phyloP scores from a whole-genome alignment of 2,329 filamentous ascomycete genomes.

The Epichloe baconii region DNA sequence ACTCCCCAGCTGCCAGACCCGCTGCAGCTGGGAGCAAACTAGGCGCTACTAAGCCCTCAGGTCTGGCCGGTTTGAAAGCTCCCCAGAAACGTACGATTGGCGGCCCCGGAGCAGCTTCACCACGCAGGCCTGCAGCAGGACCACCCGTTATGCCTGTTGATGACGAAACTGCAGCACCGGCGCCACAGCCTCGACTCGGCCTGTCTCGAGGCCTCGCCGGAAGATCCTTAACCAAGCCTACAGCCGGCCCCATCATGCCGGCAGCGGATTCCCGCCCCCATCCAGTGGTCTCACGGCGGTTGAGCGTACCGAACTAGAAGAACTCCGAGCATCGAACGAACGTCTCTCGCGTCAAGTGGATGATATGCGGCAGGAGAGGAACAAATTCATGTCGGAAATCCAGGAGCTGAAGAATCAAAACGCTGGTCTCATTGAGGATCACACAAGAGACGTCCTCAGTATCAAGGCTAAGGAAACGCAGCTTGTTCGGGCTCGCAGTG shows the following conservation, averaged over 20 bases:
- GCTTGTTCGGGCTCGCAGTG: conserved; percentile 77
- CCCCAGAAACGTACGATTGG: conserved; percentile 42
- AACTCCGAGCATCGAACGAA: conserved; percentile 74
- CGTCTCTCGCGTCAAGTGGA: conserved; percentile 61
- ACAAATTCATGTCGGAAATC: conserved; percentile 72
- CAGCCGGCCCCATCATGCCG: conserved; percentile 34
- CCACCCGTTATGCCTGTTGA: conserved; percentile 38
- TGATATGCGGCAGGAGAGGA: conserved; percentile 69
- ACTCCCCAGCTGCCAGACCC: conserved; percentile 43
- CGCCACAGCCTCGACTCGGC: conserved; percentile 48
- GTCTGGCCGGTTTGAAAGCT: conserved; percentile 44
- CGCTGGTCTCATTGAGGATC: conserved; percentile 90
- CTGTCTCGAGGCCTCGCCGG: conserved; percentile 71
- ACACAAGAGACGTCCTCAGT: conserved; percentile 85
- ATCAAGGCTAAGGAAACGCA: conserved; percentile 99
- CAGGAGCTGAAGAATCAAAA: conserved; percentile 95
- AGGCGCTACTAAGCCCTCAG: conserved; percentile 39
- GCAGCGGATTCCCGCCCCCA: conserved; percentile 44
- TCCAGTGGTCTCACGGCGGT: conserved; percentile 56
- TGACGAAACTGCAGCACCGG: conserved; percentile 45
- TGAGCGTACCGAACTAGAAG: conserved; percentile 88
- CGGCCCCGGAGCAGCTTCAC: conserved; percentile 37
- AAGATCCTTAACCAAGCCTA: conserved; percentile 70
- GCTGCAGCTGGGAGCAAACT: conserved; percentile 35
- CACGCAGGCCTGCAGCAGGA: conserved; percentile 35